phyloP scores from a whole-genome alignment of 2,329 filamentous ascomycete genomes.

The Fusarium euwallaceae region DNA sequence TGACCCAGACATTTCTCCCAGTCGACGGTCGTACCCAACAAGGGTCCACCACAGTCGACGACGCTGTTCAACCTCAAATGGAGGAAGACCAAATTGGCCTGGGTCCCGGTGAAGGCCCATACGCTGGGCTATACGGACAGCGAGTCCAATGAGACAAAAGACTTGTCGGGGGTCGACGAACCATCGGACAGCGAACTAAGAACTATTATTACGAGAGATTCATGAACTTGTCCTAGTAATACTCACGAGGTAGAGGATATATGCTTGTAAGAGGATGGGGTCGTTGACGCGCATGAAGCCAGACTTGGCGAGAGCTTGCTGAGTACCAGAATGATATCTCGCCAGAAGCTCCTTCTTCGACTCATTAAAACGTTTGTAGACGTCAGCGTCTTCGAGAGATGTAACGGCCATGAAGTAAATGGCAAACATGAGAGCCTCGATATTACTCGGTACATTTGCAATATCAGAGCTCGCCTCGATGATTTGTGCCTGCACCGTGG shows the following conservation, averaged over 20 bases:
- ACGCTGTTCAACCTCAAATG: constrained; percentile 78
- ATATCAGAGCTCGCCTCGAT: constrained; percentile 71
- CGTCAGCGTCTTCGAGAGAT: constrained; percentile 70
- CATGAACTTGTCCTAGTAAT: constrained; percentile 1
- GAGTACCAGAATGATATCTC: constrained; percentile 69
- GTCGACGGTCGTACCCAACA: constrained; percentile 75
- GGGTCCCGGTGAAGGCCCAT: constrained; percentile 78
- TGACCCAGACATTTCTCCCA: constrained; percentile 75
- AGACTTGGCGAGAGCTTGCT: constrained; percentile 75
- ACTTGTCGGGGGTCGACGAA: constrained; percentile 68
- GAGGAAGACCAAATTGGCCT: constrained; percentile 62
- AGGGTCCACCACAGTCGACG: constrained; percentile 81
- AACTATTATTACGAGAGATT: constrained; percentile 7
- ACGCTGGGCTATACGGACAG: constrained; percentile 75
- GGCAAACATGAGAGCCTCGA: constrained; percentile 78
- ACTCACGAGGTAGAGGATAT: constrained; percentile 74
- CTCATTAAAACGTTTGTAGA: constrained; percentile 65
- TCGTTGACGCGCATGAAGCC: constrained; percentile 77
- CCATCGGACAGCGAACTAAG: constrained; percentile 62
- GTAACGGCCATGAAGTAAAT: constrained; percentile 72
- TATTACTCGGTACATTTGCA: constrained; percentile 64
- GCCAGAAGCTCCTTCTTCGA: constrained; percentile 63
- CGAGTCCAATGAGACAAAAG: constrained; percentile 70
- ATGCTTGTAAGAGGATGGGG: constrained; percentile 75
- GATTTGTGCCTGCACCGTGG: constrained; percentile 73